Base-by-base conservation (phyloP, 129 eudicot genomes). In the Artemisia annua region DNA sequence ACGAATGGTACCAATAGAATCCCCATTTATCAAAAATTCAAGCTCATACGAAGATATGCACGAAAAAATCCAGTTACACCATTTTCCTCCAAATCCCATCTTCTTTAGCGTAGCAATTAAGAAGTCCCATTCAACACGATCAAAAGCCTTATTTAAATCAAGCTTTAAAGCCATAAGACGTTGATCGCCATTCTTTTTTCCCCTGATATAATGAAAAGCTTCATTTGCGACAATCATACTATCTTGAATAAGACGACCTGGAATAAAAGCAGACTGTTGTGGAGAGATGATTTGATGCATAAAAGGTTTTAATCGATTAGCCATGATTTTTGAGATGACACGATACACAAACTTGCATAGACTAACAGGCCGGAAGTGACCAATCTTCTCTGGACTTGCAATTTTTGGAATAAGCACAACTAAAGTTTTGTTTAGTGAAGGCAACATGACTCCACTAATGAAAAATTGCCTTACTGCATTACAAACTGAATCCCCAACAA, bases 391-490 rank as follows among this genome's bases (percentile, higher is more conserved):
- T 2, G 53, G 53, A 49, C 8, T 9, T 9, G 0, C 53, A 10
- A 11, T 1, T 9, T 14, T 9, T 0, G 5, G 39, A 30, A 30
- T 30, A 30, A 2, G 5, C 0, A 30, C 39, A 3, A 4, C 39
- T 30, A 55, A 6, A 1, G 71, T 66, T 6, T 46, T 16, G 39
- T 66, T 66, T 17, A 66, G 26, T 1, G 50, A 18, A 3, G n/a
- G 15, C 16, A 24, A 71, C 11, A 63, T 7, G 0, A 9, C 7
- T 13, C 50, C 17, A 20, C 30, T 51, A 0, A 1, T 8, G 52
- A 74, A 74, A 19, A 74, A 74, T 4, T 63, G 39, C 8, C 9
- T 13, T 13, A 52, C 50, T 0, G 72, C 79, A 2, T 15, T 32
- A 8, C 16, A 22, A 8, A 51, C 51, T 16, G 35, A 58, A 6